These are phyloP conservation scores for Gossypium arboreum DNA, from an alignment of 345 rosid species.

Conservation along the genomic window DNA sequence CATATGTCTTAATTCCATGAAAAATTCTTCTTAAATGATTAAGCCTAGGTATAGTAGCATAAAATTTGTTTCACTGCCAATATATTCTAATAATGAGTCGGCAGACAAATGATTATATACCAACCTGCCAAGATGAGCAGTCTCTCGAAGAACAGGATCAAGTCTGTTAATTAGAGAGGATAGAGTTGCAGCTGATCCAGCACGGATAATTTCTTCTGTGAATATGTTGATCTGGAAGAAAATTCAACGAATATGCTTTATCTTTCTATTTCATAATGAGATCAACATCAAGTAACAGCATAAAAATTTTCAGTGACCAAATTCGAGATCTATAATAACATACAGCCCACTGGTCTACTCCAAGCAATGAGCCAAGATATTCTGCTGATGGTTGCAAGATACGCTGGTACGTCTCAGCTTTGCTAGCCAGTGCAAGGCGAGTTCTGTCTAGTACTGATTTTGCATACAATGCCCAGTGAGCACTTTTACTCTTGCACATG, in stretches of 20 bases:
- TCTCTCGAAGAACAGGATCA: constrained; percentile 95
- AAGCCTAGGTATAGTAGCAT: background rate
- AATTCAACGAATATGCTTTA: background rate
- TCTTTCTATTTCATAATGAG: background rate
- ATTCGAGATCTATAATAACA: constrained; percentile 23
- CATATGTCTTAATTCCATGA: background rate
- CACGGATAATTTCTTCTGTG: constrained; percentile 95
- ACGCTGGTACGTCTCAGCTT: constrained; percentile 81
- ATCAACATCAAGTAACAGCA: constrained; percentile 9
- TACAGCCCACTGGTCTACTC: constrained; percentile 87
- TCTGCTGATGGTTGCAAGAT: constrained; percentile 93
- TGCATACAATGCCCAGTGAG: constrained; percentile 85
- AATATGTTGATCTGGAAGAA: constrained; percentile 69
- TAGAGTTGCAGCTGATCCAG: constrained; percentile 93
- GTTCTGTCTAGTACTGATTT: constrained; percentile 96
- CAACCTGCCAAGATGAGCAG: constrained; percentile 95
- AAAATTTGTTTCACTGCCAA: background rate
- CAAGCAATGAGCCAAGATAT: constrained; percentile 87
- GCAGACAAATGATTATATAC: constrained; percentile 19
- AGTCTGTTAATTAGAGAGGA: constrained; percentile 85
- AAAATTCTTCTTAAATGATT: constrained; percentile 2
- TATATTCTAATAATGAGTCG: background rate
- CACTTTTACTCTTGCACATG: constrained; percentile 53
- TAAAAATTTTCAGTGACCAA: background rate
- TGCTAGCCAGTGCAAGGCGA: constrained; percentile 79